phyloP scores from a whole-genome alignment of 2,329 filamentous ascomycete species.

The Leptographium galeiforme region DNA sequence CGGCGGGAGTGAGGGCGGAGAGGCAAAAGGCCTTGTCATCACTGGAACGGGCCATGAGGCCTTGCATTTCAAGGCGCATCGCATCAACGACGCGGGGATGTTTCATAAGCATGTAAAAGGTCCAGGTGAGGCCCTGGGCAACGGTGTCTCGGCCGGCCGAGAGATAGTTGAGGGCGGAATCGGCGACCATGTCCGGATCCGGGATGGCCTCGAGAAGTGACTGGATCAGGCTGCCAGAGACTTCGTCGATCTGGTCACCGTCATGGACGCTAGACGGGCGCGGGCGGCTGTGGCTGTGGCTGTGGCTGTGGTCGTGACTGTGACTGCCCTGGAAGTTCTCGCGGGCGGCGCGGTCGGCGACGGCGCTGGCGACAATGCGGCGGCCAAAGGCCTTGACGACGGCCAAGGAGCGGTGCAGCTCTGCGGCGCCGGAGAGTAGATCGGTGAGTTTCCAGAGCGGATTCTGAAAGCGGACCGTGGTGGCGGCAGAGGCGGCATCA shows the following conservation, averaged over 20 bases:
- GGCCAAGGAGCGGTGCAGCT: constrained; percentile 26
- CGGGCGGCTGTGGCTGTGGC: not conserved
- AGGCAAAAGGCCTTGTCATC: constrained; percentile 12
- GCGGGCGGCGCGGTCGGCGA: constrained; percentile 21
- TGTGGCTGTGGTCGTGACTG: not conserved
- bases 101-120: constrained; percentile 45
- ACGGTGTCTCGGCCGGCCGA: constrained; percentile 53
- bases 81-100: constrained; percentile 26
- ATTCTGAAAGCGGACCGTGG: constrained; percentile 51
- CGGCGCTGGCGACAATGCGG: constrained; percentile 41
- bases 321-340: not conserved
- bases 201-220: constrained; percentile 44
- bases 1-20: constrained; percentile 25
- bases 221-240: constrained; percentile 45
- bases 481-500: constrained; percentile 46
- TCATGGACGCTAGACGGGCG: no score
- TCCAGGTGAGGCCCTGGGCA: constrained; percentile 52
- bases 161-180: constrained; percentile 53
- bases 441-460: constrained; percentile 50
- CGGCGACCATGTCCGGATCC: constrained; percentile 43
- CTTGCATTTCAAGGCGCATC: constrained; percentile 29
- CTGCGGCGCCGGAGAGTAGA: constrained; percentile 25
- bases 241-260: constrained; percentile 21
- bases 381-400: constrained; percentile 42
- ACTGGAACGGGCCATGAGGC: constrained; percentile 11